phyloP scores from a whole-genome alignment of 2,329 filamentous ascomycete genomes.

The Claviceps sp. region DNA sequence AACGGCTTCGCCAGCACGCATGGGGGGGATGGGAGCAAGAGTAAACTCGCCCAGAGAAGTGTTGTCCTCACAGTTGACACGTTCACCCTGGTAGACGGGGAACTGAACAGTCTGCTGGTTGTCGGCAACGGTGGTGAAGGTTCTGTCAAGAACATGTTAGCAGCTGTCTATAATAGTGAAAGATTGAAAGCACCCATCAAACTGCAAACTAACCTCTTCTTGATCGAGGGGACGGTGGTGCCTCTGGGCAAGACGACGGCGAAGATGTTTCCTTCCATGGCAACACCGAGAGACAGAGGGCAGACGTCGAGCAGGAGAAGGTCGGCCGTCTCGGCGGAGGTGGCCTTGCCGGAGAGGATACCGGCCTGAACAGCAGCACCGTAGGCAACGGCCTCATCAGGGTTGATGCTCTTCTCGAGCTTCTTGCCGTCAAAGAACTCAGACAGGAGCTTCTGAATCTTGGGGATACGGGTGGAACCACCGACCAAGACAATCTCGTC shows the following conservation, averaged over 20 bases:
- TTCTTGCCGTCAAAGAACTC: constrained; percentile 99
- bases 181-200: not conserved
- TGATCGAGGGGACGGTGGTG: constrained; percentile 46
- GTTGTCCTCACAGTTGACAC: constrained; percentile 97
- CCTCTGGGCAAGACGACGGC: constrained; percentile 71
- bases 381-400: constrained; percentile 97
- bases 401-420: constrained; percentile 99
- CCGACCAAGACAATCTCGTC: constrained; percentile 98
- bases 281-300: constrained; percentile 92
- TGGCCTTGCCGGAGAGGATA: constrained; percentile 97
- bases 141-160: constrained; percentile 20
- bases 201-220: constrained; percentile 43
- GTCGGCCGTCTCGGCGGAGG: constrained; percentile 84
- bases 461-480: constrained; percentile 96
- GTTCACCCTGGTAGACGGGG: constrained; percentile 90
- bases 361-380: constrained; percentile 97
- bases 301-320: constrained; percentile 93
- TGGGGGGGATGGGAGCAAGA: constrained; percentile 70
- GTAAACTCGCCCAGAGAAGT: constrained; percentile 97
- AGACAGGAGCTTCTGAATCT: constrained; percentile 96
- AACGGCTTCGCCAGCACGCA: constrained; percentile 91
- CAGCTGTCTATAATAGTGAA: too few relatives aligned
- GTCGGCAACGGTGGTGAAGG: constrained; percentile 77
- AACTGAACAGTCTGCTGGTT: constrained; percentile 61
- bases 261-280: constrained; percentile 99